Conservation (phyloP, 179 eudicot genomes). For the Camellia oleifera region DNA sequence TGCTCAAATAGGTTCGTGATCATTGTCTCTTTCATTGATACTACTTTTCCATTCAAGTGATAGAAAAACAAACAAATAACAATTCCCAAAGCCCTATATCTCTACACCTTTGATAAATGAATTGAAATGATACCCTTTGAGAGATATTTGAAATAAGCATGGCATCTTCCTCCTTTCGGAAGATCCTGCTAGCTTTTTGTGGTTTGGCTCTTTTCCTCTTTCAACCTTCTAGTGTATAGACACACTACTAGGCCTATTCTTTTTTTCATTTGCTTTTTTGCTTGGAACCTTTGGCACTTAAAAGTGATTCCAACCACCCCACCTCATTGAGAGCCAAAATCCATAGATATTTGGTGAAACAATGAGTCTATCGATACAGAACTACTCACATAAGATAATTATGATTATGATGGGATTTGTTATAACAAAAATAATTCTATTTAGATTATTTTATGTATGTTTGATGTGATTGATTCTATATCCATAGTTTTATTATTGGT, state of each 20-base stretch:
- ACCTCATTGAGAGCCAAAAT: not conserved
- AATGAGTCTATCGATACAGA: no score
- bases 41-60: not conserved
- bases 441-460: no score
- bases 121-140: not conserved
- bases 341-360: constrained; percentile 13
- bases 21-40: constrained; percentile 2
- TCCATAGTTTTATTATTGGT: no score
- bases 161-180: constrained; percentile 29
- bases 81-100: not conserved
- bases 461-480: no score
- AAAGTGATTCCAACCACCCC: constrained; percentile 27
- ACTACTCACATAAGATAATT: no score
- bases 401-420: no score
- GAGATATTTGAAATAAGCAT: not conserved
- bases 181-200: constrained; percentile 32
- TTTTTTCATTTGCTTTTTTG: constrained; percentile 28
- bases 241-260: constrained; percentile 20
- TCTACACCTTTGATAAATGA: not conserved
- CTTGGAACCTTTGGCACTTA: constrained; percentile 27
- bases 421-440: no score
- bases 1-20: constrained; percentile 9
- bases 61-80: not conserved
- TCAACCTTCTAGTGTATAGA: constrained; percentile 18
- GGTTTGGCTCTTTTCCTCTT: constrained; percentile 32